A percentile compares a stretch with the other conserved stretches of the same genome.
These are phyloP conservation scores for Fusarium equiseti DNA, from an alignment of 2,329 filamentous ascomycete species.

Conservation along the genomic window DNA sequence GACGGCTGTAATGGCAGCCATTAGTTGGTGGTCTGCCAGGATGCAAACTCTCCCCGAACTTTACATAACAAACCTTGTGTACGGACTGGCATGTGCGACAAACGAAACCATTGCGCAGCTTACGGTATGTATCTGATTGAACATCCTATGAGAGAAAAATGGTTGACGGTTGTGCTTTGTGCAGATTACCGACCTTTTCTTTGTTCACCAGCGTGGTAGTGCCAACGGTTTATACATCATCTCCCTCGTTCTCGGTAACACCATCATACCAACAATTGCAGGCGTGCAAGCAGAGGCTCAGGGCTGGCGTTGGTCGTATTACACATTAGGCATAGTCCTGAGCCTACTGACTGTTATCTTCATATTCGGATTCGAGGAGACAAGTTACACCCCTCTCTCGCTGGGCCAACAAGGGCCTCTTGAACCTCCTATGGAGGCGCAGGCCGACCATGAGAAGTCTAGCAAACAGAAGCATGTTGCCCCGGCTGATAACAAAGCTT, in stretches of 20 bases:
- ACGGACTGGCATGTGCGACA: conserved; percentile 53
- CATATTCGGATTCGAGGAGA: conserved; percentile 46
- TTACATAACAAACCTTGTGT: conserved; percentile 43
- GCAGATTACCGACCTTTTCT: conserved; percentile 51
- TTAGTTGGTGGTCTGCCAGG: conserved; percentile 19
- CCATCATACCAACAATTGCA: conserved; percentile 50
- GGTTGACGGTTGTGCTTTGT: neutral
- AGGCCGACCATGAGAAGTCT: neutral
- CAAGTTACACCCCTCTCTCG: conserved; percentile 43
- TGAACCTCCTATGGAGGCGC: neutral
- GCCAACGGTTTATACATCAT: conserved; percentile 51
- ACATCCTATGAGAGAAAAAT: too few species aligned
- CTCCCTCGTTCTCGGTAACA: conserved; percentile 47
- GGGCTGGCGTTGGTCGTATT: conserved; percentile 46
- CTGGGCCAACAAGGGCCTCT: conserved; percentile 1
- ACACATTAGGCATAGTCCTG: conserved; percentile 38
- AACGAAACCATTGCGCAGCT: conserved; percentile 56
- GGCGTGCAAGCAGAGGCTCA: conserved; percentile 39
- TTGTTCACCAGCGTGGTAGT: conserved; percentile 49
- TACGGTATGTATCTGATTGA: conserved; percentile 40
- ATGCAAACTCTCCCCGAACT: conserved; percentile 36
- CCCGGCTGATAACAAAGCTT: too few species aligned
- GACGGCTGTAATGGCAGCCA: conserved; percentile 17
- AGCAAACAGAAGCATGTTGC: too few species aligned
- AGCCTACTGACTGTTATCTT: conserved; percentile 39